Conservation (phyloP, 2,329 filamentous ascomycete genomes). For the Harringtonia aguacate region DNA sequence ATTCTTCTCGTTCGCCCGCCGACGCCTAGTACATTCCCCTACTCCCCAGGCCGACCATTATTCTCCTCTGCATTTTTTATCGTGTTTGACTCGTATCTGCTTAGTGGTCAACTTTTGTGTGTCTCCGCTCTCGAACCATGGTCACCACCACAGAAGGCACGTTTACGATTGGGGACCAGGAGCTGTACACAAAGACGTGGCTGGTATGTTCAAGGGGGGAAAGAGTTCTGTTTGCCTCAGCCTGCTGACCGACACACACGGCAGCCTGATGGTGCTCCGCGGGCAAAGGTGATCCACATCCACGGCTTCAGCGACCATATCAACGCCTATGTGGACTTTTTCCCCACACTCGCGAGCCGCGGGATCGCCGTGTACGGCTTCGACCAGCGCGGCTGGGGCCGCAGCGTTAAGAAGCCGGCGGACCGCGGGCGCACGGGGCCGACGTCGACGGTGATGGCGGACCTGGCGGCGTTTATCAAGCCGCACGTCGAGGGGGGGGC, state of each 20-base stretch:
- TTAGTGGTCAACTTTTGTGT: no score
- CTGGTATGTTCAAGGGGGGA: conserved; percentile 30
- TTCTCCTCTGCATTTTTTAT: no score
- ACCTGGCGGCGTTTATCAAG: conserved; percentile 67
- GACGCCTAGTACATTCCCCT: no score
- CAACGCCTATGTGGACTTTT: conserved; percentile 66
- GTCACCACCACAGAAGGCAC: conserved; percentile 36
- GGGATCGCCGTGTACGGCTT: conserved; percentile 70
- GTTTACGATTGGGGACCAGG: conserved; percentile 32
- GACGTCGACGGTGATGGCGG: conserved; percentile 60
- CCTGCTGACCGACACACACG: no score
- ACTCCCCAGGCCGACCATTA: no score
- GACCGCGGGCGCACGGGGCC: conserved; percentile 65
- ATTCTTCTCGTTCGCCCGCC: no score
- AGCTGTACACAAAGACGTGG: conserved; percentile 48
- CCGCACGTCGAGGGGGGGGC: conserved; percentile 30
- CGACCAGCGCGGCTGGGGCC: conserved; percentile 87
- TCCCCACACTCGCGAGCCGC: conserved; percentile 54
- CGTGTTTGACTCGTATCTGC: no score
- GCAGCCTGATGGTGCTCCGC: conserved; percentile 44
- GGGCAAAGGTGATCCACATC: conserved; percentile 69
- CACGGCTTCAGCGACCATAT: conserved; percentile 88
- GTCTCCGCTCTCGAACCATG: no score
- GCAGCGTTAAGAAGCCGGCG: conserved; percentile 48
- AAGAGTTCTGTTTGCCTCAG: no score